These are phyloP conservation scores for Ambrosia artemisiifolia DNA, from an alignment of 129 eudicot species.

Conservation along the genomic window DNA sequence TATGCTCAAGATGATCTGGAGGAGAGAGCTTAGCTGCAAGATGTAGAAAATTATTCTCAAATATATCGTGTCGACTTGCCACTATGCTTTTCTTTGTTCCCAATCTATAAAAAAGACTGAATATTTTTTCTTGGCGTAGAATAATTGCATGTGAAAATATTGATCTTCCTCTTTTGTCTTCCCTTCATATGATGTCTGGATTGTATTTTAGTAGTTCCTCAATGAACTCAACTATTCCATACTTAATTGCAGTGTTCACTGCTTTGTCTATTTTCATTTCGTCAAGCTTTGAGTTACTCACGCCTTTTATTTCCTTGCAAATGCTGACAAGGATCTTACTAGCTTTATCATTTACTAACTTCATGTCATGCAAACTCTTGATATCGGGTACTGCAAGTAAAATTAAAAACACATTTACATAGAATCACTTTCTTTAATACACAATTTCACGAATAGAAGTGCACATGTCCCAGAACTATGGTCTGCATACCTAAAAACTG, in stretches of 20 bases:
- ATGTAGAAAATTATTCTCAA: constrained; percentile 46
- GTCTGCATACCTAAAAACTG: constrained; percentile 30
- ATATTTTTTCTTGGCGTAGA: constrained; percentile 48
- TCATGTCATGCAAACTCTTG: constrained; percentile 40
- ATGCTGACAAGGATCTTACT: constrained; percentile 34
- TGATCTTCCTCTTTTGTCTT: constrained; percentile 48
- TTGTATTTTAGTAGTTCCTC: constrained; percentile 30
- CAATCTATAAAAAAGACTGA: constrained; percentile 31
- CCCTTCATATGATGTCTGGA: constrained; percentile 47
- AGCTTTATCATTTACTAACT: constrained; percentile 42
- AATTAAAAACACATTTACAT: background rate
- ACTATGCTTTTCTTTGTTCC: constrained; percentile 47
- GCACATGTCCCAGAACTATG: background rate
- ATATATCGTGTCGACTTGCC: constrained; percentile 46
- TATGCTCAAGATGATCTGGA: constrained; percentile 42
- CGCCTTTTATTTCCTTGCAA: constrained; percentile 21
- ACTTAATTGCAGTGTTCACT: constrained; percentile 39
- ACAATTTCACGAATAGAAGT: background rate
- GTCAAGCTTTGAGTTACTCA: constrained; percentile 22
- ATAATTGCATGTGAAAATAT: constrained; percentile 49
- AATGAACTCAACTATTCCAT: constrained; percentile 45
- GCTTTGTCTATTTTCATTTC: constrained; percentile 42
- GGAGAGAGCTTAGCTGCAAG: constrained; percentile 56
- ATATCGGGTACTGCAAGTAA: constrained; percentile 35
- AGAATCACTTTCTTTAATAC: background rate